phyloP scores from a whole-genome alignment of 495 filamentous ascomycete genomes.

The Penicillium egyptiacum region DNA sequence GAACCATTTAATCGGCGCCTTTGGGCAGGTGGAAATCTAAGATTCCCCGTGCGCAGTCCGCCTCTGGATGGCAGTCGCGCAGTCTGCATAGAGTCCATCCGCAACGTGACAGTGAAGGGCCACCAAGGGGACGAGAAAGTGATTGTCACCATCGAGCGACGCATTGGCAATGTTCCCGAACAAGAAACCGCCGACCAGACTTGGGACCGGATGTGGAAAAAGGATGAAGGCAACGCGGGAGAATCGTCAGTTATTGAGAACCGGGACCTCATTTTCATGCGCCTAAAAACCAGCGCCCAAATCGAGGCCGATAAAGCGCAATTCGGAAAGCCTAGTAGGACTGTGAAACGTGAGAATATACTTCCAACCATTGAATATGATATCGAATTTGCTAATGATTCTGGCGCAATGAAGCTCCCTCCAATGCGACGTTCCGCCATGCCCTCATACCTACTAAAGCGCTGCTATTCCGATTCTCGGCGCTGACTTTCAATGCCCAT shows the following conservation, averaged over 20 bases:
- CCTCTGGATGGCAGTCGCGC: conserved; percentile 50
- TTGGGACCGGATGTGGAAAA: conserved; percentile 44
- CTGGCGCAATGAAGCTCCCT: conserved; percentile 30
- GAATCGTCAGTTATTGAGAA: conserved; percentile 50
- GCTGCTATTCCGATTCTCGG: conserved; percentile 81
- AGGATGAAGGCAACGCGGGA: conserved; percentile 37
- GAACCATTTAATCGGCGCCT: conserved; percentile 66
- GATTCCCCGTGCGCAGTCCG: conserved; percentile 30
- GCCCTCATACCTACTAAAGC: conserved; percentile 59
- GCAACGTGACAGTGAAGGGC: conserved; percentile 58
- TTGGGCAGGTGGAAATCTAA: conserved; percentile 69
- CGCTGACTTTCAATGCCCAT: conserved; percentile 84
- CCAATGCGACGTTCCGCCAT: conserved; percentile 57
- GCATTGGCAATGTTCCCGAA: conserved; percentile 41
- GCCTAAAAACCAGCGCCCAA: conserved; percentile 39
- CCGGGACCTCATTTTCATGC: conserved; percentile 63
- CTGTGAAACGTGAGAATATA: conserved; percentile 39
- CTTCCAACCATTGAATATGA: conserved; percentile 4
- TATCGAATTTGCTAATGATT: conserved; percentile 21
- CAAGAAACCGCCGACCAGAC: conserved; percentile 37
- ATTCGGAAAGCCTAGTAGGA: conserved; percentile 30
- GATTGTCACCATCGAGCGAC: conserved; percentile 57
- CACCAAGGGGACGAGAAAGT: conserved; percentile 56
- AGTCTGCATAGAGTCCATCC: conserved; percentile 65
- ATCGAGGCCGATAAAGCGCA: conserved; percentile 29